Conservation (phyloP, 257 asterid species). For the Primulina tabacum region DNA sequence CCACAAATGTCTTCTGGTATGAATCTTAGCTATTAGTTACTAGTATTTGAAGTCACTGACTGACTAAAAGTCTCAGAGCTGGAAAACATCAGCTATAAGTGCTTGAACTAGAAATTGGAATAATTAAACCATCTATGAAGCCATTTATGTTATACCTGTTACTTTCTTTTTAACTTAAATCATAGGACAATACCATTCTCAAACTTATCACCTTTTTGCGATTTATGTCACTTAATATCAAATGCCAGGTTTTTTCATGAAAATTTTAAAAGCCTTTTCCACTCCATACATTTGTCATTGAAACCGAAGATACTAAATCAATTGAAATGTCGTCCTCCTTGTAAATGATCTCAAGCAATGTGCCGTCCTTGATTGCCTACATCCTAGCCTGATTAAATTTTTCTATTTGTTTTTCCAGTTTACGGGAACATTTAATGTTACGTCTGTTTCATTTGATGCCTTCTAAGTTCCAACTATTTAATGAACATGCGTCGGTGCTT, state of each 20-base stretch:
- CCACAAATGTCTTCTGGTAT: conserved; percentile 95
- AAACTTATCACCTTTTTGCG: background rate
- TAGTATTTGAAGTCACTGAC: conserved; percentile 16
- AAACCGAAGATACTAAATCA: background rate
- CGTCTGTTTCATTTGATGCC: too few species aligned
- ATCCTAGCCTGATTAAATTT: too few species aligned
- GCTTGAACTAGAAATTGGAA: background rate
- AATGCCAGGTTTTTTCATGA: background rate
- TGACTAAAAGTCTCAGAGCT: conserved; percentile 3
- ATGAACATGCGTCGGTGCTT: too few species aligned
- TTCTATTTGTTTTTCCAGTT: too few species aligned
- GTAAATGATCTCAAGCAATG: background rate
- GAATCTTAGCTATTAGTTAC: conserved; percentile 24
- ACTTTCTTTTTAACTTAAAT: background rate
- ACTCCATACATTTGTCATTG: background rate
- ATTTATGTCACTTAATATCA: background rate
- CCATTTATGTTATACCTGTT: background rate
- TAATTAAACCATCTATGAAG: background rate
- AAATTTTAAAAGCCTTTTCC: background rate
- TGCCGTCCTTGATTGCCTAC: too few species aligned
- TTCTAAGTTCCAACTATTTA: too few species aligned
- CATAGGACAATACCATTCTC: background rate
- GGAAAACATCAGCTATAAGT: background rate
- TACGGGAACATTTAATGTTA: too few species aligned
- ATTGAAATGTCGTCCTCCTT: background rate